Evolutionary conservation across 768 basidiomycete species (phyloP).

Genomic region (Neoboletus subvelutipes): DNA sequence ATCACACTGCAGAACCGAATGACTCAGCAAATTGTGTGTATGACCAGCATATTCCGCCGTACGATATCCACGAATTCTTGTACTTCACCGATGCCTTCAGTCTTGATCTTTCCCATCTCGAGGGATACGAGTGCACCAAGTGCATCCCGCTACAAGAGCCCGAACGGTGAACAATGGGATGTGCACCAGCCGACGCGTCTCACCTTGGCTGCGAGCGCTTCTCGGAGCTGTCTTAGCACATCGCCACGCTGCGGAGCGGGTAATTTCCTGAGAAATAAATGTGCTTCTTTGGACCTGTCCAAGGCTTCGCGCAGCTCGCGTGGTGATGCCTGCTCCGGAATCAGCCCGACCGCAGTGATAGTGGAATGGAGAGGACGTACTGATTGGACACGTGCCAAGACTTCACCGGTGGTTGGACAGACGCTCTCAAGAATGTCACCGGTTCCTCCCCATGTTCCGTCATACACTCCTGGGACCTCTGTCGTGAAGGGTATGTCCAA

Average conservation of each 20-base stretch:
- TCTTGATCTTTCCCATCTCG: slow-evolving; percentile 89
- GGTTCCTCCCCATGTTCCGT: slow-evolving; percentile 76
- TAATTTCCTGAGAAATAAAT: slow-evolving; percentile 63
- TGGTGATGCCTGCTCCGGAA: slow-evolving; percentile 54
- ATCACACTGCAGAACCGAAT: slow-evolving; percentile 62
- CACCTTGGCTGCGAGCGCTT: slow-evolving; percentile 78
- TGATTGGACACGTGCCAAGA: slow-evolving; percentile 70
- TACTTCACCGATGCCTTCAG: slow-evolving; percentile 91
- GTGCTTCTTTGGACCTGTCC: slow-evolving; percentile 72
- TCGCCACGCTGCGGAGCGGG: slow-evolving; percentile 91
- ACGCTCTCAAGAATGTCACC: slow-evolving; percentile 68
- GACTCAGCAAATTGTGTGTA: slow-evolving; percentile 6
- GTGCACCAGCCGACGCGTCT: not conserved
- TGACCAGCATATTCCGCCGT: slow-evolving; percentile 30
- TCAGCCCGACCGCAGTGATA: slow-evolving; percentile 12
- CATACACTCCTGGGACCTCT: slow-evolving; percentile 74
- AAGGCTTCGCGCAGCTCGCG: slow-evolving; percentile 71
- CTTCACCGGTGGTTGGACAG: slow-evolving; percentile 88
- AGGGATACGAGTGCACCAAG: slow-evolving; percentile 83
- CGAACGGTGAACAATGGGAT: slow-evolving; percentile 11
- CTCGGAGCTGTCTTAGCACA: slow-evolving; percentile 82
- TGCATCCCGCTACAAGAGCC: slow-evolving; percentile 56
- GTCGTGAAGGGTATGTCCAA: slow-evolving; percentile 57
- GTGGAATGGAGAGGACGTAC: slow-evolving; percentile 40
- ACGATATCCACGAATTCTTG: slow-evolving; percentile 96